Evolutionary conservation across 2,329 filamentous ascomycete genomes (phyloP).

Genomic region (Paradendryphiella salina): DNA sequence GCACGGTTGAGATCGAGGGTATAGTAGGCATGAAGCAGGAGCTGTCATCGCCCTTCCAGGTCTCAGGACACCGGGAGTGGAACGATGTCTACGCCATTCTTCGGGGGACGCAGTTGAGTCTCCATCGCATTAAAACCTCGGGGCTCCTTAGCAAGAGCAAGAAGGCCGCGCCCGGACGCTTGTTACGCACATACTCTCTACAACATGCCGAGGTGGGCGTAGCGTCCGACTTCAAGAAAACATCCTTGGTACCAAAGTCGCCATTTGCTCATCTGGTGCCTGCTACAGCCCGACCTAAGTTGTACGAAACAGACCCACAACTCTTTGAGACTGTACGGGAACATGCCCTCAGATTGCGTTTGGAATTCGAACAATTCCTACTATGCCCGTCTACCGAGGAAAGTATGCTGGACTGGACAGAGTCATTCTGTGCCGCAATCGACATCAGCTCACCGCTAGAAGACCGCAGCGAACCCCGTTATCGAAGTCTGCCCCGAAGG

Average conservation of each 20-base stretch:
- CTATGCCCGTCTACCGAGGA: slow-evolving; percentile 67
- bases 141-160: slow-evolving; percentile 50
- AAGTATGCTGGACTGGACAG: slow-evolving; percentile 69
- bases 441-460: slow-evolving; percentile 72
- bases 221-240: slow-evolving; percentile 71
- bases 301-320: slow-evolving; percentile 52
- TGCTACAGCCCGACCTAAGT: slow-evolving; percentile 42
- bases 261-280: slow-evolving; percentile 53
- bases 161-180: slow-evolving; percentile 58
- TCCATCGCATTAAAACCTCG: slow-evolving; percentile 66
- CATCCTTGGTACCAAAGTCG: slow-evolving; percentile 49
- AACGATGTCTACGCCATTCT: slow-evolving; percentile 64
- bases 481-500: slow-evolving; percentile 53
- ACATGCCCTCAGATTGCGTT: slow-evolving; percentile 71
- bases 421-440: slow-evolving; percentile 69
- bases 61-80: slow-evolving; percentile 67
- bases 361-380: slow-evolving; percentile 74
- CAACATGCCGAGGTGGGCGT: slow-evolving; percentile 76
- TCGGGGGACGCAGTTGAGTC: slow-evolving; percentile 68
- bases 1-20: slow-evolving; percentile 41
- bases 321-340: slow-evolving; percentile 52
- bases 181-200: slow-evolving; percentile 70
- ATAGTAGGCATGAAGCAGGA: slow-evolving; percentile 64
- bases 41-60: slow-evolving; percentile 65
- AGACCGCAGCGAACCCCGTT: slow-evolving; percentile 59